Percentiles rank a stretch among this genome's conserved stretches.
Conservation (phyloP, 148 eudicot species). For the Vaccinium vitisidaea region DNA sequence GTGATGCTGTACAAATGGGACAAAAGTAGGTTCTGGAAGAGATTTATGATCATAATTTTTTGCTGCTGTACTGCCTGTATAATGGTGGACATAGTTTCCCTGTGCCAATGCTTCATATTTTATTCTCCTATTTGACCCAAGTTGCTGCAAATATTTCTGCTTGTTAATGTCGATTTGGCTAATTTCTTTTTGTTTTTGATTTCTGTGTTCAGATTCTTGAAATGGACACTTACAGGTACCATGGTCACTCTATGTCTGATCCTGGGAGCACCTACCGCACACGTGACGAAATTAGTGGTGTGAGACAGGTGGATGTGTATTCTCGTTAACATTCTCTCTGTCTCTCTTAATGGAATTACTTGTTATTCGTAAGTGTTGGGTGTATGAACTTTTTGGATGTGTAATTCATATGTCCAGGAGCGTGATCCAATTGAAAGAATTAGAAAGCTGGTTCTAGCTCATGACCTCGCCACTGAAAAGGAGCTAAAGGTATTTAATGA, state of each 20-base stretch:
- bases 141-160: conserved; percentile 26
- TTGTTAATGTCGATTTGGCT: background rate
- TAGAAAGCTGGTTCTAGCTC: conserved; percentile 66
- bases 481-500: conserved; percentile 64
- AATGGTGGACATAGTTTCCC: background rate
- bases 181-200: conserved; percentile 11
- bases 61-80: background rate
- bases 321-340: background rate
- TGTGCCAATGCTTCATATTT: background rate
- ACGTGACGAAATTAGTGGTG: conserved; percentile 86
- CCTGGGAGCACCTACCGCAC: conserved; percentile 99
- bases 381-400: conserved; percentile 1
- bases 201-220: conserved; percentile 73
- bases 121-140: background rate
- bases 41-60: background rate
- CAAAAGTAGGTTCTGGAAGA: background rate
- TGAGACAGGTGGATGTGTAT: conserved; percentile 61
- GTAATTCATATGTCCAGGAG: conserved; percentile 43
- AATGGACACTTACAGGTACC: conserved; percentile 99
- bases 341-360: background rate
- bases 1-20: conserved; percentile 1
- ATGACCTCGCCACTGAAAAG: conserved; percentile 80
- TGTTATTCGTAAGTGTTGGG: background rate
- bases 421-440: conserved; percentile 96
- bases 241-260: conserved; percentile 99